Evolutionary conservation across 169 alveolate species (phyloP).

Genomic region (Plasmodium berghei): DNA sequence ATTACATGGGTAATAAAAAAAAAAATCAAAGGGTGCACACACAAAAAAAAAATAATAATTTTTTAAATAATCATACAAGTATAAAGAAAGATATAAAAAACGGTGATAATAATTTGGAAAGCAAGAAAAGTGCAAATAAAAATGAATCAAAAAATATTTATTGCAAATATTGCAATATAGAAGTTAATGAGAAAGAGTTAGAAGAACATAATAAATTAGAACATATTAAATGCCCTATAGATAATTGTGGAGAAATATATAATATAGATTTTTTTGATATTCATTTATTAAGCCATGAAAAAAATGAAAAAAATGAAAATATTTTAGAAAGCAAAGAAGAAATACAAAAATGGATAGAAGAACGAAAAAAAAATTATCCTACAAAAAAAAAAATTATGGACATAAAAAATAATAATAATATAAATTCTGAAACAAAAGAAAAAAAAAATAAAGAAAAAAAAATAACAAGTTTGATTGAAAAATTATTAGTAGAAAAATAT

Average conservation of each 20-base stretch:
- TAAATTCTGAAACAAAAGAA: slow-evolving; percentile 33
- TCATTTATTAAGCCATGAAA: slow-evolving; percentile 70
- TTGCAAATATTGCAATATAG: slow-evolving; percentile 37
- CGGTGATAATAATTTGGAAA: background rate
- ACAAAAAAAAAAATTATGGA: slow-evolving; percentile 29
- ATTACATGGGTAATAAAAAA: too few species aligned
- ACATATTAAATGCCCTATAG: slow-evolving; percentile 65
- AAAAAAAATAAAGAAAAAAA: slow-evolving; percentile 36
- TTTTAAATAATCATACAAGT: background rate
- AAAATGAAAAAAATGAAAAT: slow-evolving; percentile 59
- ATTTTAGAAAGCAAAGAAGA: slow-evolving; percentile 57
- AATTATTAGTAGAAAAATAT: slow-evolving; percentile 66
- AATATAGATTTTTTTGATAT: slow-evolving; percentile 33
- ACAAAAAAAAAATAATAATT: background rate
- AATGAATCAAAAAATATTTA: slow-evolving; percentile 5
- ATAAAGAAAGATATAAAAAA: background rate
- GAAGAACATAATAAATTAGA: slow-evolving; percentile 47
- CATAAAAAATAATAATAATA: slow-evolving; percentile 3
- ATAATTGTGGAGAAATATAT: slow-evolving; percentile 52
- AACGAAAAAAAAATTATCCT: slow-evolving; percentile 72
- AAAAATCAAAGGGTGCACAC: background rate
- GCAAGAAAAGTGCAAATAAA: background rate
- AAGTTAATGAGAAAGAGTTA: slow-evolving; percentile 10
- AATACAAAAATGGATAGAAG: slow-evolving; percentile 67
- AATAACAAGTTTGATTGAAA: slow-evolving; percentile 71